phyloP scores from a whole-genome alignment of 2,329 filamentous ascomycete species.

The Alternaria arbusti region DNA sequence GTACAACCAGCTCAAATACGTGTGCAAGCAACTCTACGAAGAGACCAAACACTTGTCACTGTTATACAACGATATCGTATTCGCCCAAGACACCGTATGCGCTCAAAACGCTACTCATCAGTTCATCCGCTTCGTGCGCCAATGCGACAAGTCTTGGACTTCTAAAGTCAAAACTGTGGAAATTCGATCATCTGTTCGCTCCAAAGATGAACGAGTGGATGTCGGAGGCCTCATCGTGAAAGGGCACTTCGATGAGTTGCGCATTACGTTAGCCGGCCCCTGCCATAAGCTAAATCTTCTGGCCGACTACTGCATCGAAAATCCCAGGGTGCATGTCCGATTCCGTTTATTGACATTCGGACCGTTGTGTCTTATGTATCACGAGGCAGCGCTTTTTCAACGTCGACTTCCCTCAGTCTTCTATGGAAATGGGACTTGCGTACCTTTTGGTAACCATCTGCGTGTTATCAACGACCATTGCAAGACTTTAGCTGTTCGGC shows the following conservation, averaged over 20 bases:
- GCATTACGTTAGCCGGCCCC: neutral
- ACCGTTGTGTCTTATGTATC: neutral
- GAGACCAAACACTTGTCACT: neutral
- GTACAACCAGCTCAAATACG: neutral
- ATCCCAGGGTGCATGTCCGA: neutral
- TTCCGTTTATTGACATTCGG: neutral
- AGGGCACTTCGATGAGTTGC: neutral
- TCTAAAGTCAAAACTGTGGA: neutral
- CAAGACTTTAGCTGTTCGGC: neutral
- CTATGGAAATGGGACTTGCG: neutral
- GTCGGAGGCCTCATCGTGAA: neutral
- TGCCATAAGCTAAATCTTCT: neutral
- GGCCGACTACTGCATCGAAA: neutral
- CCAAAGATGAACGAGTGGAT: neutral
- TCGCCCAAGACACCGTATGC: neutral
- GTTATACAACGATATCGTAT: neutral
- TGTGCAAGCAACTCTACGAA: neutral
- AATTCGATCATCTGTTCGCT: neutral
- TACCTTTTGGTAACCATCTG: neutral
- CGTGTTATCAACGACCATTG: neutral
- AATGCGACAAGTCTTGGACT: neutral
- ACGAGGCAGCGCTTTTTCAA: neutral
- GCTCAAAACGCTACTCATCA: neutral
- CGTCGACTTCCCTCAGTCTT: neutral
- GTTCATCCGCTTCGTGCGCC: neutral